These are phyloP conservation scores for Glarea lozoyensis DNA, from an alignment of 495 filamentous ascomycete species.

Conservation along the genomic window DNA sequence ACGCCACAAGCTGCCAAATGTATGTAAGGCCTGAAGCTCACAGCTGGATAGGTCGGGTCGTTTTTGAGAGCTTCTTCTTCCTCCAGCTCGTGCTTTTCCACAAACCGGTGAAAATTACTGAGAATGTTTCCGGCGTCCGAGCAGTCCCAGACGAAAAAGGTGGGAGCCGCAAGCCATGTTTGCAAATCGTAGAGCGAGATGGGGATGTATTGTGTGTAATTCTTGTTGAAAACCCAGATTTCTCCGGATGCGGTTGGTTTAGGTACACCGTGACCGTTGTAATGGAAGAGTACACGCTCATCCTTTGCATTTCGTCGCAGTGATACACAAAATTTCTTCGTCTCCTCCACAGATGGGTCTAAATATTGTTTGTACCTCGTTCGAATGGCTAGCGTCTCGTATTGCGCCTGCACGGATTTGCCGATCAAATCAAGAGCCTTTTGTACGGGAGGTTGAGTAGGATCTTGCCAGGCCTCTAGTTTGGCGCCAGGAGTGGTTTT, in stretches of 20 bases:
- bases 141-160: conserved; percentile 95
- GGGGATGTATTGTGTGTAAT: conserved; percentile 97
- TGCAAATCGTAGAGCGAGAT: conserved; percentile 95
- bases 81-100: conserved; percentile 86
- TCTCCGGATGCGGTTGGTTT: conserved; percentile 92
- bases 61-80: conserved; percentile 60
- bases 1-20: conserved; percentile 87
- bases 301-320: conserved; percentile 88
- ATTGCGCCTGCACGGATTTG: conserved; percentile 89
- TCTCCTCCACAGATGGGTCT: conserved; percentile 94
- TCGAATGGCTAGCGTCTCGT: conserved; percentile 86
- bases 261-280: conserved; percentile 98
- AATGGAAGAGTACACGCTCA: conserved; percentile 91
- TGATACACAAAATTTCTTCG: conserved; percentile 87
- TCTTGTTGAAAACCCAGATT: conserved; percentile 99
- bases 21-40: conserved; percentile 62
- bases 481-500: conserved; percentile 90
- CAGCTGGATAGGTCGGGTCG: conserved; percentile 64
- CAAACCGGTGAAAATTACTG: conserved; percentile 85
- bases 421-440: conserved; percentile 92
- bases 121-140: conserved; percentile 94
- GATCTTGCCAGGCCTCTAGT: conserved; percentile 95
- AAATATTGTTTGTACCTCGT: conserved; percentile 95
- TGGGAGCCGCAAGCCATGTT: conserved; percentile 89
- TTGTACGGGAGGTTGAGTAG: conserved; percentile 64